These are phyloP conservation scores for Xylaria cubensis DNA, from an alignment of 495 filamentous ascomycete species.

Conservation along the genomic window DNA sequence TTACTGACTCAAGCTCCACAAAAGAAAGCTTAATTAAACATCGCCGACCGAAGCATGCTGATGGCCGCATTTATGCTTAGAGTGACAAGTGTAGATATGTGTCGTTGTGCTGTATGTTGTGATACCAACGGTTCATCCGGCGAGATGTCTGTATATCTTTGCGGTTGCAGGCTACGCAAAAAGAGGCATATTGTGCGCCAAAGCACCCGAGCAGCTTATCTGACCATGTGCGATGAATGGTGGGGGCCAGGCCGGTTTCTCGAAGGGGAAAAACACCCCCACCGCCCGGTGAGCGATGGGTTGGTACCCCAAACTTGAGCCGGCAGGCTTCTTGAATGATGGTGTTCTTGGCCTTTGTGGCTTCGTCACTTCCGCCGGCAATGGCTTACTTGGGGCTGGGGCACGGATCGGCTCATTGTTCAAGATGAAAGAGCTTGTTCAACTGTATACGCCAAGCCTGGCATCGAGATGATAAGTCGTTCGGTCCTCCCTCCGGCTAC, in stretches of 20 bases:
- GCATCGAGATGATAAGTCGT: neutral
- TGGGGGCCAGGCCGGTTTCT: conserved; percentile 16
- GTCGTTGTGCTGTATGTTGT: conserved; percentile 20
- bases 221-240: conserved; percentile 16
- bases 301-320: neutral
- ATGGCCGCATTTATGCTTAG: neutral
- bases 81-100: conserved; percentile 8
- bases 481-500: neutral
- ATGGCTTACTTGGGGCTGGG: neutral
- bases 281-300: conserved; percentile 23
- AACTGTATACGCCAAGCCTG: neutral
- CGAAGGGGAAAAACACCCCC: neutral
- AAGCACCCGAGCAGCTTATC: neutral
- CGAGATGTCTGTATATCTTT: conserved; percentile 16
- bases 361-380: conserved; percentile 19
- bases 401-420: no score
- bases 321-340: conserved; percentile 16
- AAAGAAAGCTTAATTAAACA: conserved; percentile 43
- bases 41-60: conserved; percentile 13
- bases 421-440: neutral
- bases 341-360: conserved; percentile 6
- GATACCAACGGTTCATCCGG: conserved; percentile 26
- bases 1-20: conserved; percentile 37
- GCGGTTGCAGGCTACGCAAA: neutral
- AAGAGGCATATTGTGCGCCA: neutral